Evolutionary conservation across 179 eudicot species (phyloP).

Genomic region (Drosera spatulata): DNA sequence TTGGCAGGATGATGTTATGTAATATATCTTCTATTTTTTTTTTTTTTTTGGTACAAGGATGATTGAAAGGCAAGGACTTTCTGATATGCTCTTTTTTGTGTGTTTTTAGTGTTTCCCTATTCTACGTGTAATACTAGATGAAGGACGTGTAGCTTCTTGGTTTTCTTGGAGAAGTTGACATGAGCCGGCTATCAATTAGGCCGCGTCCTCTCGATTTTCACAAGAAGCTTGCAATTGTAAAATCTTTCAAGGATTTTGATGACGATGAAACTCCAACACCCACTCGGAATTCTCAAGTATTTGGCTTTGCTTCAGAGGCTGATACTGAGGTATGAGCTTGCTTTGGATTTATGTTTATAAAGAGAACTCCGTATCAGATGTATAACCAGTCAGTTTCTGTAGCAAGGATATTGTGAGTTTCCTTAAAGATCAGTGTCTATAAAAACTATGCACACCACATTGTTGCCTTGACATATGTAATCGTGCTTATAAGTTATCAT

Average conservation of each 20-base stretch:
- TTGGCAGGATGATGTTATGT: no score
- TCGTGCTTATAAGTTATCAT: no score
- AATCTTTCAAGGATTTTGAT: slow-evolving; percentile 81
- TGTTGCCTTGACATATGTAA: no score
- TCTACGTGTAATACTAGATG: background rate
- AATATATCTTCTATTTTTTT: no score
- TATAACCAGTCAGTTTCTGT: no score
- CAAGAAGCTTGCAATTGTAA: slow-evolving; percentile 92
- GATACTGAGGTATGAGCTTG: slow-evolving; percentile 56
- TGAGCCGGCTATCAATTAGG: slow-evolving; percentile 86
- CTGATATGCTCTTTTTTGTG: background rate
- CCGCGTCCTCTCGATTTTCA: slow-evolving; percentile 97
- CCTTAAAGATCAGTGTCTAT: no score
- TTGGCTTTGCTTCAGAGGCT: slow-evolving; percentile 61
- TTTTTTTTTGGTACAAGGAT: no score
- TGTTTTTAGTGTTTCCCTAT: background rate
- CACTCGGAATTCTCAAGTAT: slow-evolving; percentile 74
- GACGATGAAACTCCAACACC: slow-evolving; percentile 80
- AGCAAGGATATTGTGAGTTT: background rate
- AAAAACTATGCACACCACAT: no score
- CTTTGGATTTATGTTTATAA: background rate
- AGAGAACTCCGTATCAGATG: no score
- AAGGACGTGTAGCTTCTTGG: background rate
- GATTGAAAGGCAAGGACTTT: no score
- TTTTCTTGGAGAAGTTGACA: slow-evolving; percentile 22